These are phyloP conservation scores for Cladosporium velox DNA, from an alignment of 2,329 filamentous ascomycete species.

Conservation along the genomic window DNA sequence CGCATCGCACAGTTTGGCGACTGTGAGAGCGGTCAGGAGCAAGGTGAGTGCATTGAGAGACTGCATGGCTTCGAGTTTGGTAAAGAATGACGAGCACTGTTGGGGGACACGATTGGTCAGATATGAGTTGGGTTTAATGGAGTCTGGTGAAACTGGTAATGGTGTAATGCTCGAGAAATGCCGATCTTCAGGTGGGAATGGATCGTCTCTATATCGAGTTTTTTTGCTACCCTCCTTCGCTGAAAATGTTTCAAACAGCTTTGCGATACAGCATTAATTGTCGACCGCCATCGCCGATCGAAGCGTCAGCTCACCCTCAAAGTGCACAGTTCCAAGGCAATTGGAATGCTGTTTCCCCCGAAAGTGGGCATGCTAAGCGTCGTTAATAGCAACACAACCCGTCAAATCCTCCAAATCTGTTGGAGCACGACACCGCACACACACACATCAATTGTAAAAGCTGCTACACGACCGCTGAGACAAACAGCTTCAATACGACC, in stretches of 20 bases:
- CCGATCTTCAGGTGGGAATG: slow-evolving; percentile 6
- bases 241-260: neutral
- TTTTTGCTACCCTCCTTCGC: neutral
- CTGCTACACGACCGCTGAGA: slow-evolving; percentile 17
- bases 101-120: slow-evolving; percentile 1
- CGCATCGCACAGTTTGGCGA: neutral
- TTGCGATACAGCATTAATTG: neutral
- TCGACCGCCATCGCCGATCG: slow-evolving; percentile 2
- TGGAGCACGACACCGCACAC: neutral
- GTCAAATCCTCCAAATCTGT: neutral
- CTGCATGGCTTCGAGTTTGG: neutral
- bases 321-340: neutral
- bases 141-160: neutral
- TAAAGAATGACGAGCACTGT: neutral
- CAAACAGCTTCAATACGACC: slow-evolving; percentile 8
- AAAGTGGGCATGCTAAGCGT: slow-evolving; percentile 1
- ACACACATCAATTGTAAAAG: neutral
- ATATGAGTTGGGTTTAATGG: neutral
- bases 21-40: neutral
- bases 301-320: neutral
- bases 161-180: neutral
- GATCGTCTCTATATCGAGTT: slow-evolving; percentile 17
- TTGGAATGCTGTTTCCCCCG: slow-evolving; percentile 6
- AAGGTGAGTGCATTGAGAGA: neutral
- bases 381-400: neutral